A percentile compares a stretch with the other conserved stretches of the same genome.
Evolutionary conservation across 1,139 yeast genomes (phyloP).

Genomic region (Suhomyces bokatorum): DNA sequence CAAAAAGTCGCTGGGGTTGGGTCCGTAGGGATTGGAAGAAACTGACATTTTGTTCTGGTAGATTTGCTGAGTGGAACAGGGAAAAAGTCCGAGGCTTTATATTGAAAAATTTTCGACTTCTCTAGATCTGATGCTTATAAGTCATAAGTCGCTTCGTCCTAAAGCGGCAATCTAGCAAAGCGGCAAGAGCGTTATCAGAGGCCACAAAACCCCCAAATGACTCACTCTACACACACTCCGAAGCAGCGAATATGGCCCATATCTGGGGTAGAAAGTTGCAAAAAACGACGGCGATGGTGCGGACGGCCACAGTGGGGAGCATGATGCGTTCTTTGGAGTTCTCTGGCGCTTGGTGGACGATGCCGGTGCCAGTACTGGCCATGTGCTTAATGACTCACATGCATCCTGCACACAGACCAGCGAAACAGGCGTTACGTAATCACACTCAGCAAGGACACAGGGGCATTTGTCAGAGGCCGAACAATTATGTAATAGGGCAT

Average conservation of each 20-base stretch:
- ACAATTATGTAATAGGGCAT: neutral
- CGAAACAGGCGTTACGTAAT: neutral
- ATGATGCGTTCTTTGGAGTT: neutral
- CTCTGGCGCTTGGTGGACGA: neutral
- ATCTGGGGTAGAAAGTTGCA: neutral
- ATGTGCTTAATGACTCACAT: neutral
- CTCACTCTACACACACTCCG: conserved; percentile 8
- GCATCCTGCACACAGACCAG: neutral
- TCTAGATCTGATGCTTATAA: conserved; percentile 9
- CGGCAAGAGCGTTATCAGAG: conserved; percentile 14
- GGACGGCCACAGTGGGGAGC: neutral
- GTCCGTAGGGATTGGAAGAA: conserved; percentile 52
- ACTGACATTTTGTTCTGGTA: conserved; percentile 13
- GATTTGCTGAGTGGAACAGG: neutral
- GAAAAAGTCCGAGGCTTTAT: conserved; percentile 9
- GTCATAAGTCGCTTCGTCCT: conserved; percentile 11
- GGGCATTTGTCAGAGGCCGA: no score
- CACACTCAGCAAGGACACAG: neutral
- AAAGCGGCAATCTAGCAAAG: conserved; percentile 11
- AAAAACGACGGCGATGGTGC: neutral
- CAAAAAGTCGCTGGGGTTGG: conserved; percentile 57
- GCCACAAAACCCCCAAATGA: conserved; percentile 13
- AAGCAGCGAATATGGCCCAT: neutral
- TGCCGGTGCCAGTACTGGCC: neutral
- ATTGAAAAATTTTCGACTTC: conserved; percentile 7